Evolutionary conservation across 2,329 filamentous ascomycete genomes (phyloP), one percentile per base, ranked within the genome.

Genomic region (Ophiocordyceps camponoti-rufipedis): DNA sequence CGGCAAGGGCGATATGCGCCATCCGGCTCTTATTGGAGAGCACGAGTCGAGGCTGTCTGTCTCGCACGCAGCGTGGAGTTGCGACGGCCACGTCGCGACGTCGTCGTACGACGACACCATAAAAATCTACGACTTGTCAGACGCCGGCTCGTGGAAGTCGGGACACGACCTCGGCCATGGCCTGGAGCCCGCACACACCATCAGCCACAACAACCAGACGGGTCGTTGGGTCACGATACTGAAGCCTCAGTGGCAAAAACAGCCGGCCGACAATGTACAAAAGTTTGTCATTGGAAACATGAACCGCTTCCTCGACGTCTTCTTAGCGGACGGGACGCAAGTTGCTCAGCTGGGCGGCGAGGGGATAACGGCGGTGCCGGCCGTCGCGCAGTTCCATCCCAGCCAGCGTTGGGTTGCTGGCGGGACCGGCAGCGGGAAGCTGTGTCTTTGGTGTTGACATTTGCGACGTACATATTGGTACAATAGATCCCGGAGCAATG

Each of bases 231-330:
- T 95, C 0, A 94, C 86, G 0, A 94, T 75, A 32, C 60, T 71
- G 58, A 93, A 71, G 72, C 91, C 59, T 0, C 86, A 94, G 54
- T 98, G 91, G 91, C 91, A 98, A 60, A 69, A 75, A 31, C 72
- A 75, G 42, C 89, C 91, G 0, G 66, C 72, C 32, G 85, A 91
- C 48, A 80, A 80, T 8, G 78, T 93, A 5, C 81, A 94, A 50
- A 86, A 89, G 49, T 87, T 98, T 54, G 84, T 78, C 23, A 89
- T 98, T 47, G 91, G 85, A 1, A 98, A 96, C 54, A 96, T 96
- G 91, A 94, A 94, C 58, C 78, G 91, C 1, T 96, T 95, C 54
- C 85, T 96, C 1, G 91, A 98, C 56, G 74, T 98, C 0, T 98
- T 83, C 59, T 82, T 82, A 1, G 72, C 78, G 0, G 75, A 82